Percentiles rank a stretch among this genome's conserved stretches.
These are phyloP conservation scores for Ilex paraguariensis DNA, from an alignment of 305 asterid species.

Conservation along the genomic window DNA sequence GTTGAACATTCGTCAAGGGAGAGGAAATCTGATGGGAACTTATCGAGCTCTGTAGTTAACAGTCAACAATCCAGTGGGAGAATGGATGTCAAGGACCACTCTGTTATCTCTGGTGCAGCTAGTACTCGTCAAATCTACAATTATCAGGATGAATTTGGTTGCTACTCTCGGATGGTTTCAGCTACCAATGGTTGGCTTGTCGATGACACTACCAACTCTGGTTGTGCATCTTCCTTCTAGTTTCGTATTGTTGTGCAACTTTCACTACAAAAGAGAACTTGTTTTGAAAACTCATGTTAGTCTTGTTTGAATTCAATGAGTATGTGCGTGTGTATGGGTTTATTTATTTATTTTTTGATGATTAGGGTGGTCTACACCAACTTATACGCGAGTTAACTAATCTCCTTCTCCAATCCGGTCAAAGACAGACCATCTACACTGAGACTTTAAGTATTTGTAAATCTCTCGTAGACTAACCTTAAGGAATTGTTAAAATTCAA, in stretches of 20 bases:
- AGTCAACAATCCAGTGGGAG: conserved; percentile 48
- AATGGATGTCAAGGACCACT: conserved; percentile 53
- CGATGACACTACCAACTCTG: conserved; percentile 23
- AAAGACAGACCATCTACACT: no score
- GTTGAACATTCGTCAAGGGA: conserved; percentile 39
- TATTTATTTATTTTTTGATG: no score
- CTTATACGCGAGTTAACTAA: no score
- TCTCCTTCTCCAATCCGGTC: no score
- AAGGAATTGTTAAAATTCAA: no score
- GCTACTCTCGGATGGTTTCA: conserved; percentile 40
- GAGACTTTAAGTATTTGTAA: no score
- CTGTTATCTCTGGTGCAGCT: conserved; percentile 51
- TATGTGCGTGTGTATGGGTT: no score
- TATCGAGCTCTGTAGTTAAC: conserved; percentile 26
- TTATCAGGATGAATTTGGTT: conserved; percentile 27
- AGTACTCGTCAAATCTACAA: conserved; percentile 39
- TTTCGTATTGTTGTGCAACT: neutral
- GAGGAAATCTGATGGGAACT: conserved; percentile 26
- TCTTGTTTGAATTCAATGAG: no score
- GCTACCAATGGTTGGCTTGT: conserved; percentile 39
- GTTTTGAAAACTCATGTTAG: no score
- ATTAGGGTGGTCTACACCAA: no score
- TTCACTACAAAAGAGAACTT: no score
- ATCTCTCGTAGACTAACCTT: no score
- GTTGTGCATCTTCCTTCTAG: conserved; percentile 21